Evolutionary conservation across 2,329 filamentous ascomycete species (phyloP), one percentile per base, ranked within the genome.

Genomic region (Hysterium pulicare): DNA sequence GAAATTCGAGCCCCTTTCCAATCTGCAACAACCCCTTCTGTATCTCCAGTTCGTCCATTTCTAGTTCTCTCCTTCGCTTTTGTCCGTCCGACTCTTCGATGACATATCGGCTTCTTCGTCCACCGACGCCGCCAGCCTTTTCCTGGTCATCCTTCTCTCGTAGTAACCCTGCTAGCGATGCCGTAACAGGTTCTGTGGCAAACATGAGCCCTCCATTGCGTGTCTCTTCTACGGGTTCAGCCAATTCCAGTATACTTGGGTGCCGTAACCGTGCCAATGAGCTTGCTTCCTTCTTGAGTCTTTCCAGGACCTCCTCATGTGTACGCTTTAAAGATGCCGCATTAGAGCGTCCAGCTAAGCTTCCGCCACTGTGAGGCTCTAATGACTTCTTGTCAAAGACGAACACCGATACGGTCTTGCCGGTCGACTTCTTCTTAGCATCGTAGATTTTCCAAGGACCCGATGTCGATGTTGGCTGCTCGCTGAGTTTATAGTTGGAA

Each of bases 381-480:
- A 98, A 73, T 1, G 82, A 81, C 70, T 94, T 95, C 64, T 83
- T 84, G 53, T 98, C 93, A 65, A 97, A 96, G 52, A 97, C 83
- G 59, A 97, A 98, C 53, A 97, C 83, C 13, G 90, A 96, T 42
- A 85, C 93, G 6, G 84, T 69, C 66, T 93, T 95, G 53, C 87
- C 88, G 0, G 90, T 95, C 22, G 86, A 89, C 71, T 96, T 97
- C 72, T 94, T 94, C 75, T 95, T 97, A 45, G 87, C 90, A 71
- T 96, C 90, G 76, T 91, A 91, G 59, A 98, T 93, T 73, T 90
- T 95, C 93, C 93, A 98, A 45, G 90, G 88, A 15, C 93, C 93
- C 13, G 90, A 87, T 40, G 82, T 82, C 39, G 89, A 86, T n/a
- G 82, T 84, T 9, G 86, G 80, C 46, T 81, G 82, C 20, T 83